Base-by-base conservation (phyloP, 768 basidiomycete genomes). In the Termitomyces eurrhizus region DNA sequence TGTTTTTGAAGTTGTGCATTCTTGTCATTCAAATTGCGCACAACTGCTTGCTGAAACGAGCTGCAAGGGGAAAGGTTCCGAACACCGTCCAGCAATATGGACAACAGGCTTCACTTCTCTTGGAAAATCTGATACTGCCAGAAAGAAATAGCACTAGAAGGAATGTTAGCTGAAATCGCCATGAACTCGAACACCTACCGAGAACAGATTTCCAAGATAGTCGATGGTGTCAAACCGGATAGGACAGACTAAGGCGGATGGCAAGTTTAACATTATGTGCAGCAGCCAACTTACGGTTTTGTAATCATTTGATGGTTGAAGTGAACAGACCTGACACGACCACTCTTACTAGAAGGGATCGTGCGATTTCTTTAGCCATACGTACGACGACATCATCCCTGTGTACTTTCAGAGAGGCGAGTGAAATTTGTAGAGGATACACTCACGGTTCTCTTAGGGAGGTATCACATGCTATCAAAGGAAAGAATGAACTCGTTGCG, bases 41-140 rank as follows among this genome's bases (percentile, higher is more conserved):
- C 78, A 8, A 93, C 84, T 4, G 92, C 92, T 67, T 90, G 89
- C 69, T 94, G 92, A 68, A 92, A 93, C 16, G 91, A 85, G 64
- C 89, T 91, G 59, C 7, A 32, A 39, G 21, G 45, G 29, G 29
- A 58, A 52, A 41, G 14, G 29, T 32, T 53, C 26, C 53, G 11
- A 48, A 14, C 11, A 33, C 7, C 29, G 33, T 45, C 41, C 12
- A 52, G 21, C 12, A 42, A 48, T 16, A 48, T 32, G 11, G 35
- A 60, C 21, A 35, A 54, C 7, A 24, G 26, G 65, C 74, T 48
- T 59, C 58, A 90, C 92, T 83, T 86, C 76, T 94, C 92, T 73
- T 94, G 92, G 63, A 91, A 89, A 54, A 87, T 83, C 67, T 94
- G 92, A 70, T 94, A 94, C 70, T 92, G 90, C 92, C 92, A 94